A percentile compares a stretch with the other conserved stretches of the same genome.
These are phyloP conservation scores for Pistacia atlantica DNA, from an alignment of 345 rosid species.

Conservation along the genomic window DNA sequence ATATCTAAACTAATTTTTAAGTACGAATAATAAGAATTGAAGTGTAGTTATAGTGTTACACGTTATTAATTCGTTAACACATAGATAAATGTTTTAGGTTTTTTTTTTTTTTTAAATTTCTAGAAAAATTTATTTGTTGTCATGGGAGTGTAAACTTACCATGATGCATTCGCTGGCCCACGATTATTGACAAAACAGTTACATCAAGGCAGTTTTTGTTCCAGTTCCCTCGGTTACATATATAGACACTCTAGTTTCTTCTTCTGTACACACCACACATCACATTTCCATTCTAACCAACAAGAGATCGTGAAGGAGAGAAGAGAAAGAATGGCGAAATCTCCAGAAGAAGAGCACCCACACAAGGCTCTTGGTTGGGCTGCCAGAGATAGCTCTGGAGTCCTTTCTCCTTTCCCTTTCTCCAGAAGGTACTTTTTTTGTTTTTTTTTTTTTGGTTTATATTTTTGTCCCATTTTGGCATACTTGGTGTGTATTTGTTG, in stretches of 20 bases:
- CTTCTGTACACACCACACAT: slow-evolving; percentile 14
- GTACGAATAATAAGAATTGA: no score
- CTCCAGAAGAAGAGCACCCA: slow-evolving; percentile 65
- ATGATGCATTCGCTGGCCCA: no score
- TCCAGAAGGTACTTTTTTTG: slow-evolving; percentile 63
- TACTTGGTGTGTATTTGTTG: not conserved
- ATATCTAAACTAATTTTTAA: no score
- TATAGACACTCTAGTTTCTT: not conserved
- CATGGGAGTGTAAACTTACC: no score
- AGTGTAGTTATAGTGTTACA: no score
- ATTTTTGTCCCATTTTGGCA: not conserved
- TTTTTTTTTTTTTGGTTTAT: not conserved
- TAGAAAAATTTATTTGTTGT: no score
- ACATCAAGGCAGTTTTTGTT: no score
- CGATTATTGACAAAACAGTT: no score
- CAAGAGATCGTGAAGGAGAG: not conserved
- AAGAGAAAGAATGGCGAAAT: slow-evolving; percentile 50
- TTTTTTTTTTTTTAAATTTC: not conserved
- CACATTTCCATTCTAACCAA: slow-evolving; percentile 21
- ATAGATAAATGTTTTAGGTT: no score
- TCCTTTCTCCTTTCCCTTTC: slow-evolving; percentile 74
- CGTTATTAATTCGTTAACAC: no score
- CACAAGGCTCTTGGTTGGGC: slow-evolving; percentile 83
- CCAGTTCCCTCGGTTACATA: not conserved
- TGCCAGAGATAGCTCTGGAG: slow-evolving; percentile 69